Evolutionary conservation across 1,139 yeast genomes (phyloP), one percentile per base, ranked within the genome.

Genomic region (Lodderomyces theae): DNA sequence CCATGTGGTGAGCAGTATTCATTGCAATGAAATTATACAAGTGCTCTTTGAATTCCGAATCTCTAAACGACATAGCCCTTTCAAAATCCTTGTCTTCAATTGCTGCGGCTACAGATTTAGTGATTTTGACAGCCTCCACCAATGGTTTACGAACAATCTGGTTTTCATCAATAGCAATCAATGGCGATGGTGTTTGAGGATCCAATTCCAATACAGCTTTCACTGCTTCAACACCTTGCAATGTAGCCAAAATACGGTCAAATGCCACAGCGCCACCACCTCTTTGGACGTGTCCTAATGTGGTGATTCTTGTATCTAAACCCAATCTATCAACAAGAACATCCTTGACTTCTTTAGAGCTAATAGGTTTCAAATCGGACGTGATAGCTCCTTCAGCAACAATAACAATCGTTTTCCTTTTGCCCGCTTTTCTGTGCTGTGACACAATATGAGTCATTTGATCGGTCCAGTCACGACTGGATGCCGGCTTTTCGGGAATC

Each of bases 251-350:
- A 56, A 79, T 65, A 57, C 94, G 70, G 60, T 85, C 94, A 50
- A 76, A 84, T 1, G 90, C 89, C 40, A 84, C 90, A 9, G 94
- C 92, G 34, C 86, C 77, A 53, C 94, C 94, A 64, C 94, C 94
- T 65, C 94, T 74, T 66, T 85, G 94, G 34, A 85, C 94, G 55
- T 85, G 94, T 36, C 94, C 94, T 57, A 85, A 70, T 11, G 84
- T 82, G 35, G 94, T 85, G 51, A 84, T 79, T 63, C 90, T 75
- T 5, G 94, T 85, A 60, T 85, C 94, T 43, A 85, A 67, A 11
- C 88, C 88, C 46, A 85, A 64, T 40, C 56, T 55, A 25, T 81
- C 82, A 13, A 83, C 86, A 50, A 85, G 67, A 7, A 79, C 89
- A 37, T 80, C 75, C 55, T 80, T 81, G 35, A 85, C 92, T 45